These are phyloP conservation scores for Dactylella cylindrospora DNA, from an alignment of 2,329 filamentous ascomycete genomes.

Conservation along the genomic window DNA sequence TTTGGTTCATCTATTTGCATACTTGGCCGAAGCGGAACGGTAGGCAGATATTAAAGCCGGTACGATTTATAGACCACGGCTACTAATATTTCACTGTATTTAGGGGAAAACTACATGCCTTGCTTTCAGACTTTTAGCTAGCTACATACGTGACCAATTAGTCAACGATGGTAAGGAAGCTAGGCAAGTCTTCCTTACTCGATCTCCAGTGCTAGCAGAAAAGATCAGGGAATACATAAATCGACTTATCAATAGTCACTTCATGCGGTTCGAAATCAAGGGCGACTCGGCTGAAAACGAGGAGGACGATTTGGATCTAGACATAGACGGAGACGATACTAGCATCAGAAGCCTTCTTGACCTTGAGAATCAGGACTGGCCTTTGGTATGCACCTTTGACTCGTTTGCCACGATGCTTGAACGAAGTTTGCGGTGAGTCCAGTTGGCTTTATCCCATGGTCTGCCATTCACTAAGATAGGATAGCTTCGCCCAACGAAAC, in stretches of 20 bases:
- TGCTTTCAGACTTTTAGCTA: conserved; percentile 8
- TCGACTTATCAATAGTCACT: conserved; percentile 11
- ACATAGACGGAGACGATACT: neutral
- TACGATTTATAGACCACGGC: neutral
- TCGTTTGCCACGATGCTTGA: conserved; percentile 14
- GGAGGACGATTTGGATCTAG: neutral
- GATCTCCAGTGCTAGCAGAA: conserved; percentile 14
- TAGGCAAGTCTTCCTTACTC: conserved; percentile 25
- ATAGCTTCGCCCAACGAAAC: conserved; percentile 15
- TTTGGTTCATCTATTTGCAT: conserved; percentile 20
- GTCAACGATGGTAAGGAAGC: conserved; percentile 2
- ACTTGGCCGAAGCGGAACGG: conserved; percentile 19
- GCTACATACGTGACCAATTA: conserved; percentile 6
- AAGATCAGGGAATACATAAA: conserved; percentile 25
- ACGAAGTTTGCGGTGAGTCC: conserved; percentile 2
- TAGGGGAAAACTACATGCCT: conserved; percentile 26
- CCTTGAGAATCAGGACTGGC: conserved; percentile 1
- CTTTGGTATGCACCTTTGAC: conserved; percentile 22
- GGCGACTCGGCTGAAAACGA: neutral
- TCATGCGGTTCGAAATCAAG: conserved; percentile 1
- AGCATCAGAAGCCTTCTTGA: neutral
- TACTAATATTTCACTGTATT: neutral
- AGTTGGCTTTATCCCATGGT: neutral
- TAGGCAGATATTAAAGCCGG: neutral
- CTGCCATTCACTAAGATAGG: neutral